Evolutionary conservation across 2,329 filamentous ascomycete genomes (phyloP), one percentile per base, ranked within the genome.

Genomic region (Celoporthe dispersa): DNA sequence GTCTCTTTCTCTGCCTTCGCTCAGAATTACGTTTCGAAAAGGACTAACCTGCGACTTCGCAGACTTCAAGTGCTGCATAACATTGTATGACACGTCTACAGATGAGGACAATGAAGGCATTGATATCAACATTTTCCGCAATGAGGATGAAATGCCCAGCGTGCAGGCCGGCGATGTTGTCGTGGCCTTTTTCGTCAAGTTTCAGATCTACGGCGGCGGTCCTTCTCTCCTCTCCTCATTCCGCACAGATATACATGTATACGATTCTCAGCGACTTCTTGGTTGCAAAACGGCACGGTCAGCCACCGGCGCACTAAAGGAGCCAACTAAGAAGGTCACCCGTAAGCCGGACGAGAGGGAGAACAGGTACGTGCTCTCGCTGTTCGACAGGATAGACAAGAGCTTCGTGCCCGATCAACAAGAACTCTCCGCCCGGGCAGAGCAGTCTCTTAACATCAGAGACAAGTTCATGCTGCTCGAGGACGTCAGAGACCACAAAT

Each of bases 401-500:
- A 68, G 77, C 9, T 70, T 73, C 19, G 66, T 90, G 11, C 86
- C 87, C 1, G 77, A 78, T 2, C 72, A 77, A 16, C 72, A 76
- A 2, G 80, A 82, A n/a, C 90, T 88, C 70, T 73, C 82, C 22
- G 64, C 71, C 2, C 79, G 77, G 66, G 77, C 78, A 2, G 68
- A 75, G 0, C 78, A 78, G 53, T 85, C 87, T 0, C 72, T 77
- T 51, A 84, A 84, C 59, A 57, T 82, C 61, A 85, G 80, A 60
- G 76, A 86, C 12, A 94, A 91, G 76, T 91, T 90, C 75, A 83
- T 82, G 48, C 81, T 91, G 25, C 84, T 98, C 67, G 84, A 90
- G 73, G 87, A 94, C 74, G 80, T 93, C 1, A 75, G 80, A 2
- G 80, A 85, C 0, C 78, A 79, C 19, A 82, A 75, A 0, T 97